phyloP scores from a whole-genome alignment of 2,329 filamentous ascomycete species.

The Aureobasidium vineae region DNA sequence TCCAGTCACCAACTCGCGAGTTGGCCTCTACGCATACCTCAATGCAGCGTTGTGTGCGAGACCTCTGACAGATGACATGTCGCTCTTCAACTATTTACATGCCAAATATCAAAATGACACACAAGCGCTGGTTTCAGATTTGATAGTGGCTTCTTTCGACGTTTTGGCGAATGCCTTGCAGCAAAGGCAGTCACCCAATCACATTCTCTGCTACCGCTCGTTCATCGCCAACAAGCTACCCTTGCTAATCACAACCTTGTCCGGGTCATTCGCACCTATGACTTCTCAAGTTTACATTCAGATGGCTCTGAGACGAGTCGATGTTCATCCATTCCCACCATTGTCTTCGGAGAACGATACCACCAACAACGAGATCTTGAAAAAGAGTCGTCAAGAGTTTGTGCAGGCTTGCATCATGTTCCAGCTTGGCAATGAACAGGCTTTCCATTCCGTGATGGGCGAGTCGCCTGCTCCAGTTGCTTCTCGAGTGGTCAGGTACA shows the following conservation, averaged over 20 bases:
- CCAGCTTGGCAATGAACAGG: constrained; percentile 72
- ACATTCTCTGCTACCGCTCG: constrained; percentile 72
- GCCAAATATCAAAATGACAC: constrained; percentile 83
- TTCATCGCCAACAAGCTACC: constrained; percentile 78
- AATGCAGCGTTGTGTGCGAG: constrained; percentile 78
- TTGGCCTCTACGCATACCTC: constrained; percentile 80
- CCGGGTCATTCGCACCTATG: constrained; percentile 56
- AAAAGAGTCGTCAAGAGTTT: constrained; percentile 75
- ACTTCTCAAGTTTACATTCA: constrained; percentile 64
- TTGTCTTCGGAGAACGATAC: constrained; percentile 57
- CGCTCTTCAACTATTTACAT: constrained; percentile 75
- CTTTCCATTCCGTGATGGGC: constrained; percentile 75
- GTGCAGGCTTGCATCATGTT: constrained; percentile 88
- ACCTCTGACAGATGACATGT: constrained; percentile 77
- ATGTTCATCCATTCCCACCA: constrained; percentile 65
- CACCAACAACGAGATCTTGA: constrained; percentile 56
- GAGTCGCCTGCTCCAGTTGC: constrained; percentile 80
- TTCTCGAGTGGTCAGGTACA: constrained; percentile 69
- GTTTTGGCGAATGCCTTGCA: constrained; percentile 84
- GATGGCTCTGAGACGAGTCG: constrained; percentile 62
- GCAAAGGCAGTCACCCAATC: constrained; percentile 59
- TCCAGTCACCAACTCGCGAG: constrained; percentile 70
- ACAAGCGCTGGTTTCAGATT: constrained; percentile 72
- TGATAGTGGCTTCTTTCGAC: constrained; percentile 87
- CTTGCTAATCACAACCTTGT: constrained; percentile 58